Conservation (phyloP, 1,284 basidiomycete genomes). For the Rhodotorula mucilaginosa region DNA sequence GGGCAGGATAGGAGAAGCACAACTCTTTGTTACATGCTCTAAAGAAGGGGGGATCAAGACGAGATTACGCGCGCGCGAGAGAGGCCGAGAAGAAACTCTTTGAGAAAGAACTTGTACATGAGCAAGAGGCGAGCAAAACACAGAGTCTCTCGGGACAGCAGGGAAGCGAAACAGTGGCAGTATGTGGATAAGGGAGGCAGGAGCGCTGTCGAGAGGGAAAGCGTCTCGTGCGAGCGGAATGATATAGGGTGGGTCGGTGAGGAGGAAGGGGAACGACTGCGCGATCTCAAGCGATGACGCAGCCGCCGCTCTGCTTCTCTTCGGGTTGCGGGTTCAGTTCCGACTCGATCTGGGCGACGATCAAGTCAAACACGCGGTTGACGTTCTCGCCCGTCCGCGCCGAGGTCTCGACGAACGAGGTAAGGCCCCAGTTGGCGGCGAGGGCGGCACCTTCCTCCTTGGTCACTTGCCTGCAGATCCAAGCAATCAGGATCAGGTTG, state of each 20-base stretch:
- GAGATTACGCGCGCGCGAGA: too few relatives aligned
- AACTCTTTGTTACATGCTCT: not conserved
- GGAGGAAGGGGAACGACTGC: not conserved
- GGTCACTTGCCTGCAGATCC: constrained; percentile 65
- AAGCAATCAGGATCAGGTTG: too few relatives aligned
- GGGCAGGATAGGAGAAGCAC: not conserved
- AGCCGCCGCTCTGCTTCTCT: constrained; percentile 18
- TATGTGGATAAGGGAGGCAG: too few relatives aligned
- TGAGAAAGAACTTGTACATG: too few relatives aligned
- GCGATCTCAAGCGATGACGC: not conserved
- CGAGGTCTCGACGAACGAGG: constrained; percentile 79
- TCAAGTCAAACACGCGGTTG: constrained; percentile 80
- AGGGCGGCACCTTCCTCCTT: constrained; percentile 70
- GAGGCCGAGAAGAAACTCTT: too few relatives aligned
- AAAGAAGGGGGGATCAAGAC: not conserved
- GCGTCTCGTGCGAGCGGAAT: too few relatives aligned
- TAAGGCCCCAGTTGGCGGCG: constrained; percentile 52
- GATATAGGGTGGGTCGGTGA: too few relatives aligned
- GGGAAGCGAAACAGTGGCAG: too few relatives aligned
- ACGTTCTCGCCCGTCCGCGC: constrained; percentile 87
- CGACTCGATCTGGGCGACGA: constrained; percentile 81
- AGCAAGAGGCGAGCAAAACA: too few relatives aligned
- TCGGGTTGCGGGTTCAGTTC: constrained; percentile 39
- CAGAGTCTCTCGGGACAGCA: too few relatives aligned
- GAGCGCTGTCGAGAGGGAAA: too few relatives aligned